Conservation (phyloP, 805 yeast genomes). For the Candida morakotiae region DNA sequence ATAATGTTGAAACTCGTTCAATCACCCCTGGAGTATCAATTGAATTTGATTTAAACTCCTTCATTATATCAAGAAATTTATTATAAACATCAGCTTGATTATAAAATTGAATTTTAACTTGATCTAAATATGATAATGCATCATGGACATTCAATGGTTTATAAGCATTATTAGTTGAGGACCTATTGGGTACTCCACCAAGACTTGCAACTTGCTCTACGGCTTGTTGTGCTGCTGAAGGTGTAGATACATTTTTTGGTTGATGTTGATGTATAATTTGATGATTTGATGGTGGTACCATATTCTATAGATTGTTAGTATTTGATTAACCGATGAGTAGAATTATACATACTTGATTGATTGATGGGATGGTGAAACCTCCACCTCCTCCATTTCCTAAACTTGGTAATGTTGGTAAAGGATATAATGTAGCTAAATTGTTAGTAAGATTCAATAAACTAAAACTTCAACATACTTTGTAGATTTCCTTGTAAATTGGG, state of each 20-base stretch:
- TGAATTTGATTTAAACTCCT: constrained; percentile 88
- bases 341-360: constrained; percentile 25
- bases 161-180: constrained; percentile 44
- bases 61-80: constrained; percentile 95
- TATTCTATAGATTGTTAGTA: constrained; percentile 2
- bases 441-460: constrained; percentile 3
- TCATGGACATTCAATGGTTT: constrained; percentile 92
- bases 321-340: neutral
- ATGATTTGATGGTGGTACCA: constrained; percentile 21
- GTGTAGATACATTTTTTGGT: constrained; percentile 16
- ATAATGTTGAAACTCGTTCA: constrained; percentile 86
- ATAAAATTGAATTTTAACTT: constrained; percentile 88
- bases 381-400: constrained; percentile 37
- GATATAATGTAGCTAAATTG: constrained; percentile 27
- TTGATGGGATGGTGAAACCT: constrained; percentile 46
- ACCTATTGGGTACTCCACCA: constrained; percentile 38
- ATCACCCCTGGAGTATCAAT: constrained; percentile 99
- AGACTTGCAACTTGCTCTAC: constrained; percentile 13
- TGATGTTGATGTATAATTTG: constrained; percentile 11
- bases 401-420: constrained; percentile 50
- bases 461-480: constrained; percentile 46
- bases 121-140: constrained; percentile 92
- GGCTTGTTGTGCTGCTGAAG: constrained; percentile 12
- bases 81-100: constrained; percentile 94
- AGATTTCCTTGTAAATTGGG: constrained; percentile 37